Evolutionary conservation across 164 flowering plant genomes (phyloP).

Genomic region (Liriodendron chinense): DNA sequence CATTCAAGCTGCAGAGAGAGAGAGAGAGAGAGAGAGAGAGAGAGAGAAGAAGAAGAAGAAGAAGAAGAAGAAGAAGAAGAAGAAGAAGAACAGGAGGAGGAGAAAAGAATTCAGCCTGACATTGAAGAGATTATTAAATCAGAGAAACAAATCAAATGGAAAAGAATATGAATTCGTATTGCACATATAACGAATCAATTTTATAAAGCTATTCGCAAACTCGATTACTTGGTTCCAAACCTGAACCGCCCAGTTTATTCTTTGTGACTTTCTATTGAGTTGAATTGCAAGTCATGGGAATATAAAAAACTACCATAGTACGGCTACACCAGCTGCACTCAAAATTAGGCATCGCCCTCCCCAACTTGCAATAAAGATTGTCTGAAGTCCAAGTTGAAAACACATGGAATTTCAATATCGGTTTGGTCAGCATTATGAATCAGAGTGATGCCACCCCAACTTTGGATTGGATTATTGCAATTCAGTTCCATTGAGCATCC

Average conservation of each 20-base stretch:
- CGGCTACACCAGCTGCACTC: not conserved
- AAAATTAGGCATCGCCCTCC: not conserved
- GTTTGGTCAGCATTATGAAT: not conserved
- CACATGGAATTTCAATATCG: not conserved
- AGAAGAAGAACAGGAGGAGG: not conserved
- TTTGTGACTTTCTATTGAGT: not conserved
- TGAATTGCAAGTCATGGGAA: not conserved
- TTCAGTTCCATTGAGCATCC: not conserved
- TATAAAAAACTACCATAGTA: too few relatives aligned
- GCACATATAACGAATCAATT: not conserved
- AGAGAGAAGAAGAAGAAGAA: too few relatives aligned
- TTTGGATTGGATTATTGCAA: not conserved
- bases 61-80: too few relatives aligned
- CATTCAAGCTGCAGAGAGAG: slow-evolving; percentile 49
- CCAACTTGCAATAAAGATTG: not conserved
- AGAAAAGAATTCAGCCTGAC: not conserved
- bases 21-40: too few relatives aligned
- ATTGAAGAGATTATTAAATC: not conserved
- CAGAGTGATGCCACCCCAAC: not conserved
- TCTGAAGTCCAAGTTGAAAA: not conserved
- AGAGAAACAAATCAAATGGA: not conserved
- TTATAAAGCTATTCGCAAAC: not conserved
- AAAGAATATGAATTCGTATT: not conserved
- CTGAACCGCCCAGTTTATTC: not conserved
- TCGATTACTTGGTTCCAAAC: not conserved